These are phyloP conservation scores for Aspergillus udagawae DNA, from an alignment of 2,329 filamentous ascomycete genomes.

Conservation along the genomic window DNA sequence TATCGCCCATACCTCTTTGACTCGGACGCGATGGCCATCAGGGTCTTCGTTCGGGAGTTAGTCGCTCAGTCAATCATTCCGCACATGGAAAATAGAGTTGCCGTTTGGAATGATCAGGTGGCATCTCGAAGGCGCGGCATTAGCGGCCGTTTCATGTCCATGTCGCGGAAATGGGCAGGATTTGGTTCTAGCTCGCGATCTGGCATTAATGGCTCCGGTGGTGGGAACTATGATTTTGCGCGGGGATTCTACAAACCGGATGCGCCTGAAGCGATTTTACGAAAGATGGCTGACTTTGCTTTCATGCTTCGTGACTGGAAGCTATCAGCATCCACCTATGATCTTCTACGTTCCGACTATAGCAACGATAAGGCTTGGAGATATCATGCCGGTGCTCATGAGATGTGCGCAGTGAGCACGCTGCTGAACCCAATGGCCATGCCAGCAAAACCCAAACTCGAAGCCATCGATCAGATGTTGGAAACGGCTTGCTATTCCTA, in stretches of 20 bases:
- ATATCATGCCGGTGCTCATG: slow-evolving; percentile 87
- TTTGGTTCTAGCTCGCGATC: slow-evolving; percentile 68
- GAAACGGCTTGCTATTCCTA: slow-evolving; percentile 93
- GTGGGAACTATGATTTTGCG: slow-evolving; percentile 68
- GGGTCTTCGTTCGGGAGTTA: slow-evolving; percentile 87
- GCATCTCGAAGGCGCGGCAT: slow-evolving; percentile 85
- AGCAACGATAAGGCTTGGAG: slow-evolving; percentile 95
- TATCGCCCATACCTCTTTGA: slow-evolving; percentile 77
- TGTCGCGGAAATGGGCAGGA: slow-evolving; percentile 84
- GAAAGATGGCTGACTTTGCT: slow-evolving; percentile 88
- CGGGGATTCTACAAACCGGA: slow-evolving; percentile 81
- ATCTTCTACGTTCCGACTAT: slow-evolving; percentile 83
- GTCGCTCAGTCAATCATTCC: slow-evolving; percentile 92
- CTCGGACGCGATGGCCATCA: slow-evolving; percentile 83
- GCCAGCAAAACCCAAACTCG: slow-evolving; percentile 70
- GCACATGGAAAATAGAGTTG: slow-evolving; percentile 89
- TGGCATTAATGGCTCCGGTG: slow-evolving; percentile 47
- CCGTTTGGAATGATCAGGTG: slow-evolving; percentile 95
- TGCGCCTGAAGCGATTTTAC: slow-evolving; percentile 81
- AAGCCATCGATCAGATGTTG: slow-evolving; percentile 80
- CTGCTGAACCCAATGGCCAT: slow-evolving; percentile 71
- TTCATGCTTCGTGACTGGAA: slow-evolving; percentile 98
- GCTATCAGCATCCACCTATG: slow-evolving; percentile 84
- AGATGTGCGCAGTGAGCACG: slow-evolving; percentile 86
- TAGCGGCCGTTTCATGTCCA: slow-evolving; percentile 86